Evolutionary conservation across 805 yeast genomes (phyloP).

Genomic region (Ogataea allantospora): DNA sequence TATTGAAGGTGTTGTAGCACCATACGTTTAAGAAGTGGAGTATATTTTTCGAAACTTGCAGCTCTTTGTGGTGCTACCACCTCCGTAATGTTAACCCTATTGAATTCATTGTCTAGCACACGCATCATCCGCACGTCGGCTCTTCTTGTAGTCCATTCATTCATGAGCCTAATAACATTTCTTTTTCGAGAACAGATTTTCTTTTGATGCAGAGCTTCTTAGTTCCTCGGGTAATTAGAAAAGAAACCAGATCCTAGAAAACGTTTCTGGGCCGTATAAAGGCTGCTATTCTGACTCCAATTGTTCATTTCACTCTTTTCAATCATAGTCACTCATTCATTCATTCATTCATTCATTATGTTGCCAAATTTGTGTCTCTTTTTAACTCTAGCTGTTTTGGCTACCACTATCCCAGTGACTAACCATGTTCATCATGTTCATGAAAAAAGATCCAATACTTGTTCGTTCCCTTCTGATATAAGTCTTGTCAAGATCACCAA

Average conservation of each 20-base stretch:
- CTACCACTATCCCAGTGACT: constrained; percentile 17
- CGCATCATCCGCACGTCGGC: no score
- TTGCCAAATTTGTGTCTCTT: constrained; percentile 7
- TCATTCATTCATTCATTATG: constrained; percentile 15
- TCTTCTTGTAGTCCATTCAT: no score
- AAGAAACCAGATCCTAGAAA: neutral
- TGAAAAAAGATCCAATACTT: constrained; percentile 39
- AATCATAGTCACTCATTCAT: constrained; percentile 1
- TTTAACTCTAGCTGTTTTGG: constrained; percentile 12
- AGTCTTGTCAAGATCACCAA: constrained; percentile 71
- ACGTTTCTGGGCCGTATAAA: neutral
- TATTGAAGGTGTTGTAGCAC: no score
- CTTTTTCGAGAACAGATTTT: no score
- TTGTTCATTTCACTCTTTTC: neutral
- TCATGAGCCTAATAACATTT: no score
- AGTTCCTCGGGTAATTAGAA: no score
- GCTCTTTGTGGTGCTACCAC: no score
- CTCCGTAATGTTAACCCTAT: no score
- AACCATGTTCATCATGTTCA: constrained; percentile 23
- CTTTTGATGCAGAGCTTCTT: no score
- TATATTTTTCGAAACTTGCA: no score
- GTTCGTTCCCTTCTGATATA: constrained; percentile 64
- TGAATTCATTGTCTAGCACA: no score
- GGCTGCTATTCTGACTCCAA: neutral
- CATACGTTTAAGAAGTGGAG: no score